These are phyloP conservation scores for Ogataea saltuana DNA, from an alignment of 805 yeast genomes.

Conservation along the genomic window DNA sequence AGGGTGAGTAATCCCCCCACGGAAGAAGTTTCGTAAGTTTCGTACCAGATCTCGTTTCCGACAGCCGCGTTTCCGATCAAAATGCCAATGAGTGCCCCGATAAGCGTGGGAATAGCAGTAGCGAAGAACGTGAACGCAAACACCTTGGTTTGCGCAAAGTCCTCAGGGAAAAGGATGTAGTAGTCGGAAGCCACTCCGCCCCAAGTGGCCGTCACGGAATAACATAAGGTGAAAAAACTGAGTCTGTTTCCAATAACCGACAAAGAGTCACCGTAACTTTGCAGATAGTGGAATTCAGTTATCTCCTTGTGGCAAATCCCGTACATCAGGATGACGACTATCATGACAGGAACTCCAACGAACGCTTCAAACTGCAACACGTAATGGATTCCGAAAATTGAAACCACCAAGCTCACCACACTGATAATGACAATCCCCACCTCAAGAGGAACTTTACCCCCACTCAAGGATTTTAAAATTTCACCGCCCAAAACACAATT, in stretches of 20 bases:
- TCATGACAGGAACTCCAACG: conserved; percentile 67
- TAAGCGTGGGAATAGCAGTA: conserved; percentile 67
- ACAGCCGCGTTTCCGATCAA: conserved; percentile 69
- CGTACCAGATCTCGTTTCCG: conserved; percentile 55
- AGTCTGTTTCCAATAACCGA: conserved; percentile 68
- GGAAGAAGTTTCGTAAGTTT: conserved; percentile 57
- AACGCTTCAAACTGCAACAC: conserved; percentile 66
- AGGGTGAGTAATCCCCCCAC: conserved; percentile 73
- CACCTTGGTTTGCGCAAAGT: conserved; percentile 54
- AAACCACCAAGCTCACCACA: conserved; percentile 59
- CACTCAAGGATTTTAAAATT: conserved; percentile 64
- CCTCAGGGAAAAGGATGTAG: conserved; percentile 77
- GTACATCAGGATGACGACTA: conserved; percentile 68
- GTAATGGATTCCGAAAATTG: conserved; percentile 77
- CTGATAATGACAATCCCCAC: conserved; percentile 76
- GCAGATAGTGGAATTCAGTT: conserved; percentile 39
- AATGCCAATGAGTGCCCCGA: conserved; percentile 74
- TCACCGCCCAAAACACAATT: conserved; percentile 89
- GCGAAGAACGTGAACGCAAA: conserved; percentile 66
- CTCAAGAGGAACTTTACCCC: conserved; percentile 65
- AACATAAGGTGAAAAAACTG: conserved; percentile 69
- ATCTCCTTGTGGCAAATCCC: conserved; percentile 50
- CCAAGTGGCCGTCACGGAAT: conserved; percentile 86
- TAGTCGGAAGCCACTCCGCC: conserved; percentile 86
- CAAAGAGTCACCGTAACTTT: conserved; percentile 38